Evolutionary conservation across 495 filamentous ascomycete species (phyloP).

Genomic region (Schizothecium vesticola): DNA sequence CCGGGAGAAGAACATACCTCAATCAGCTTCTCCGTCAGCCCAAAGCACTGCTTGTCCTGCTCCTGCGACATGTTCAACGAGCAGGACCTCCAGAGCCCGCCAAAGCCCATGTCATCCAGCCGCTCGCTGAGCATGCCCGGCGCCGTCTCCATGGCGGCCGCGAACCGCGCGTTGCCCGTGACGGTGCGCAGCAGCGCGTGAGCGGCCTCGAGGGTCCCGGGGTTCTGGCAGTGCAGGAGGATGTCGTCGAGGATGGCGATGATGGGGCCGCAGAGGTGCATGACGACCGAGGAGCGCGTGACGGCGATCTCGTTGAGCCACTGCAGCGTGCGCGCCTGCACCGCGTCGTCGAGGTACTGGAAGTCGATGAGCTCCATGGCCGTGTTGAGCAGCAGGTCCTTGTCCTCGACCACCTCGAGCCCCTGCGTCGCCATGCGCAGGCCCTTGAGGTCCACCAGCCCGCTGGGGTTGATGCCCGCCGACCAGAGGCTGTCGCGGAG

Average conservation of each 20-base stretch:
- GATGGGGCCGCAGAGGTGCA: conserved; percentile 48
- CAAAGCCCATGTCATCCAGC: conserved; percentile 53
- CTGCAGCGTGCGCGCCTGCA: conserved; percentile 47
- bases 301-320: conserved; percentile 48
- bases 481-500: conserved; percentile 49
- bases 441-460: conserved; percentile 20
- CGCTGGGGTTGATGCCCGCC: conserved; percentile 40
- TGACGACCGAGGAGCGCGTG: conserved; percentile 42
- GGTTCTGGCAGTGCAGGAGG: conserved; percentile 49
- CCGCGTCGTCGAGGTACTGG: conserved; percentile 47
- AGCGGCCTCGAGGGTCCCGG: conserved; percentile 45
- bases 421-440: conserved; percentile 34
- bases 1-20: conserved; percentile 38
- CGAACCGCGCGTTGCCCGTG: conserved; percentile 41
- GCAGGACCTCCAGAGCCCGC: conserved; percentile 48
- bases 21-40: conserved; percentile 53
- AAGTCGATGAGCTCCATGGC: conserved; percentile 55
- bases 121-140: conserved; percentile 38
- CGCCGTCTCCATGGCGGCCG: conserved; percentile 31
- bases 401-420: conserved; percentile 43
- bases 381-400: conserved; percentile 51
- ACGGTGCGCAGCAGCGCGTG: conserved; percentile 48
- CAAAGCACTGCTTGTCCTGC: conserved; percentile 45
- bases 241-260: conserved; percentile 49
- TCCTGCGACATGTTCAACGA: conserved; percentile 42